A percentile compares a stretch with the other conserved stretches of the same genome.
These are phyloP conservation scores for Anisodus tanguticus DNA, from an alignment of 257 asterid genomes.

Conservation along the genomic window DNA sequence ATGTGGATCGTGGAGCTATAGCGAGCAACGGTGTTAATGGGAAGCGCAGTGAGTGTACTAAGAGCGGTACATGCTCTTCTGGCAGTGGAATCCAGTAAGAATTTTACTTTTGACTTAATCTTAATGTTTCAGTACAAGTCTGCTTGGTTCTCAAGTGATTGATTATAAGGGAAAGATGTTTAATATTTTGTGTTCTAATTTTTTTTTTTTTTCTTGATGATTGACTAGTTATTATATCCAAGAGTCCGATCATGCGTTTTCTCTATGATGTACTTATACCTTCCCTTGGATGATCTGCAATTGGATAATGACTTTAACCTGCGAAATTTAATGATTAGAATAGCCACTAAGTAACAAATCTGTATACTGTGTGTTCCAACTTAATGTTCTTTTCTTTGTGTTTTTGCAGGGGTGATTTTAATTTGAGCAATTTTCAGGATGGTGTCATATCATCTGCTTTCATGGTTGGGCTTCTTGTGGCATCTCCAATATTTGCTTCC, in stretches of 20 bases:
- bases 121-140: not conserved
- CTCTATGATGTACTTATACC: not conserved
- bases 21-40: conserved; percentile 95
- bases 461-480: conserved; percentile 98
- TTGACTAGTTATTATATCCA: not conserved
- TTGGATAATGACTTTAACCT: not conserved
- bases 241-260: not conserved
- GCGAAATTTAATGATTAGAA: not conserved
- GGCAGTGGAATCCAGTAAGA: conserved; percentile 90
- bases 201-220: not conserved
- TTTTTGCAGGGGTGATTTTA: conserved; percentile 77
- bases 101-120: not conserved
- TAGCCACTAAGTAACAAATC: not conserved
- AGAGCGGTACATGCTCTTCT: conserved; percentile 59
- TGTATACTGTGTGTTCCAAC: not conserved
- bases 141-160: not conserved
- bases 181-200: not conserved
- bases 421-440: conserved; percentile 89
- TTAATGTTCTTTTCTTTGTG: conserved; percentile 13
- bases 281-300: not conserved
- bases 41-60: conserved; percentile 57
- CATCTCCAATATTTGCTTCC: conserved; percentile 96
- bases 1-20: conserved; percentile 85
- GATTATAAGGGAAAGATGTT: not conserved
- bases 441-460: conserved; percentile 95